These are phyloP conservation scores for Symbiodinium natans DNA, from an alignment of 73 alveolate species.

Conservation along the genomic window DNA sequence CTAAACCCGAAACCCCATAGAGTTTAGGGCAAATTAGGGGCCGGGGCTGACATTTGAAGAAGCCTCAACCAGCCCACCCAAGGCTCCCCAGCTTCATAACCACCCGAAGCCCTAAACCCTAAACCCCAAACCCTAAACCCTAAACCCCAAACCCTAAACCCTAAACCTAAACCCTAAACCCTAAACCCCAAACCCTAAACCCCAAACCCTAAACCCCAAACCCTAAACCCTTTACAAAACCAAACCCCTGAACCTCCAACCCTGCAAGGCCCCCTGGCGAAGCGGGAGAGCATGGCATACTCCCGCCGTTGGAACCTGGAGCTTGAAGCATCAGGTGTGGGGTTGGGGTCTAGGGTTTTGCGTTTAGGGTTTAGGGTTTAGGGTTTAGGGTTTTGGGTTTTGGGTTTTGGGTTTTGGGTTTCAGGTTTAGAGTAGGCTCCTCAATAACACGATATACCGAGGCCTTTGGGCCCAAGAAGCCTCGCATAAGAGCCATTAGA, in stretches of 20 bases:
- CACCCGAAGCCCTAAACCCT: background rate
- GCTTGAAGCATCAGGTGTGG: background rate
- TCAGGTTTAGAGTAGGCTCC: too few species aligned
- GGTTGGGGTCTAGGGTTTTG: background rate
- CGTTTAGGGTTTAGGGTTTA: background rate
- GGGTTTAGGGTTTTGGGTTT: background rate
- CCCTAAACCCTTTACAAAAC: background rate
- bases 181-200: background rate
- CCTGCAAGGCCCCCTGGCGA: slow-evolving; percentile 26
- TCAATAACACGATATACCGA: too few species aligned
- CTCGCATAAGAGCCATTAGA: too few species aligned
- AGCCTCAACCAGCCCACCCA: too few species aligned
- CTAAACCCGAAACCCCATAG: too few species aligned
- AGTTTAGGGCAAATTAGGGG: too few species aligned
- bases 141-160: background rate
- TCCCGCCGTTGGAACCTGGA: slow-evolving; percentile 77
- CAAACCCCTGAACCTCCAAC: background rate
- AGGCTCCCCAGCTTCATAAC: too few species aligned
- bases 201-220: background rate
- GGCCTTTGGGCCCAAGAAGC: too few species aligned
- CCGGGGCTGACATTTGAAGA: too few species aligned
- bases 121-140: background rate
- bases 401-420: too few species aligned
- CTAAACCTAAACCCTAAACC: background rate
- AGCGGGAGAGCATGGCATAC: slow-evolving; percentile 80